Percentiles rank a stretch among this genome's conserved stretches.
Conservation (phyloP, 148 eudicot genomes). For the Oxyria digyna region DNA sequence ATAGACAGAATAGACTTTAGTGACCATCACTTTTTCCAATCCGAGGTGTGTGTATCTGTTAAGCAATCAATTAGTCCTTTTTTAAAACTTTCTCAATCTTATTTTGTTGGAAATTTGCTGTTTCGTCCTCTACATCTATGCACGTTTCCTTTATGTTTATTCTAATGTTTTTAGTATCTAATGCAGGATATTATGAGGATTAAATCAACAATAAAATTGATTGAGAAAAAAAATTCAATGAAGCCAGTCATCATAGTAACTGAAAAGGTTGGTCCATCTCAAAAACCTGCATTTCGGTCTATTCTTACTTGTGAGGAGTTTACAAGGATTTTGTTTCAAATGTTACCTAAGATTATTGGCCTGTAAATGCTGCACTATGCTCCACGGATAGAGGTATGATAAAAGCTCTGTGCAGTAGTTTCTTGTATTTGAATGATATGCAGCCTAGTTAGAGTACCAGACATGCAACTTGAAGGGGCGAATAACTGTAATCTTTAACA, state of each 20-base stretch:
- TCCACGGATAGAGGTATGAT: not conserved
- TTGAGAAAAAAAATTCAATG: slow-evolving; percentile 29
- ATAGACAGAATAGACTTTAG: slow-evolving; percentile 62
- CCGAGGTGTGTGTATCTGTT: slow-evolving; percentile 35
- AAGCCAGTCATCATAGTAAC: slow-evolving; percentile 56
- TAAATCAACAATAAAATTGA: slow-evolving; percentile 36
- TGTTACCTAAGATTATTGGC: not conserved
- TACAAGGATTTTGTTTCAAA: not conserved
- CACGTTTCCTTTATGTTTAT: not conserved
- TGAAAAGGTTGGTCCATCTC: slow-evolving; percentile 55
- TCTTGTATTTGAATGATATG: not conserved
- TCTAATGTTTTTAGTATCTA: slow-evolving; percentile 2
- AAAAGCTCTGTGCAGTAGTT: not conserved
- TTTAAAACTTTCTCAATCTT: not conserved
- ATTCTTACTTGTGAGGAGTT: not conserved
- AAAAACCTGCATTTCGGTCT: not conserved
- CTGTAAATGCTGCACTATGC: not conserved
- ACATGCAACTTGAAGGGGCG: not conserved
- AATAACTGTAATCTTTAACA: not conserved
- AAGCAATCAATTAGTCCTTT: not conserved
- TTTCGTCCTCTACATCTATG: not conserved
- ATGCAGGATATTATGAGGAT: slow-evolving; percentile 50
- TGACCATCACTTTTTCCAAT: slow-evolving; percentile 62
- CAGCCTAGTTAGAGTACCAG: not conserved
- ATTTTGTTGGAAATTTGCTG: not conserved